These are phyloP conservation scores for Boletus coccyginus DNA, from an alignment of 768 basidiomycete genomes.

Conservation along the genomic window DNA sequence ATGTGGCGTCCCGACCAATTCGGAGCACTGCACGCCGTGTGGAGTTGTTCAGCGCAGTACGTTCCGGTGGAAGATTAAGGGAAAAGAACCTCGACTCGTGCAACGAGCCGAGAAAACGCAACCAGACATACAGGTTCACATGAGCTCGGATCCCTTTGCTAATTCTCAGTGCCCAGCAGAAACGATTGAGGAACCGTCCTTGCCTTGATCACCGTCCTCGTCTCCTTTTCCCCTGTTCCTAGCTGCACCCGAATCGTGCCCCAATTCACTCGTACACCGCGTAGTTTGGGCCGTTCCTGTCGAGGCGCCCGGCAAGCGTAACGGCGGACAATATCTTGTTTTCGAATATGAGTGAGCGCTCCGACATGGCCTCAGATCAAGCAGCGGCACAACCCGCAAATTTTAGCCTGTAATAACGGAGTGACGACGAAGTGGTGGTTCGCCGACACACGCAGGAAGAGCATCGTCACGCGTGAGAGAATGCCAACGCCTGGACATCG, in stretches of 20 bases:
- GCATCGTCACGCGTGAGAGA: background rate
- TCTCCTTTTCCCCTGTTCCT: background rate
- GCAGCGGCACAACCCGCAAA: slow-evolving; percentile 1
- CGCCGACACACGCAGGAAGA: too few species aligned
- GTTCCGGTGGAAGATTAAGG: too few species aligned
- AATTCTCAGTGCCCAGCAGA: background rate
- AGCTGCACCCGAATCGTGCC: background rate
- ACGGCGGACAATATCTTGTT: background rate
- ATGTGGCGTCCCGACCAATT: too few species aligned
- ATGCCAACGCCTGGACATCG: too few species aligned
- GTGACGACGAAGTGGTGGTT: too few species aligned
- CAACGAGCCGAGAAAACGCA: too few species aligned
- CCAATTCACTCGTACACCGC: background rate
- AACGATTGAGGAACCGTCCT: slow-evolving; percentile 2
- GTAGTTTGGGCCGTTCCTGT: background rate
- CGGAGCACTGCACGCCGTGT: too few species aligned
- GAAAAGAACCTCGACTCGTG: background rate
- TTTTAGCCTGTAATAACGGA: too few species aligned
- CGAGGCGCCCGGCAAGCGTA: background rate
- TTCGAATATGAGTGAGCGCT: background rate
- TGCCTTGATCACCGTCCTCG: background rate
- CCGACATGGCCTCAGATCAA: background rate
- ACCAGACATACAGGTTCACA: background rate
- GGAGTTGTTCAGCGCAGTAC: too few species aligned
- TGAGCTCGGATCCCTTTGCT: background rate